Conservation (phyloP, 2,329 filamentous ascomycete genomes). For the Dothideomycetes sp. region DNA sequence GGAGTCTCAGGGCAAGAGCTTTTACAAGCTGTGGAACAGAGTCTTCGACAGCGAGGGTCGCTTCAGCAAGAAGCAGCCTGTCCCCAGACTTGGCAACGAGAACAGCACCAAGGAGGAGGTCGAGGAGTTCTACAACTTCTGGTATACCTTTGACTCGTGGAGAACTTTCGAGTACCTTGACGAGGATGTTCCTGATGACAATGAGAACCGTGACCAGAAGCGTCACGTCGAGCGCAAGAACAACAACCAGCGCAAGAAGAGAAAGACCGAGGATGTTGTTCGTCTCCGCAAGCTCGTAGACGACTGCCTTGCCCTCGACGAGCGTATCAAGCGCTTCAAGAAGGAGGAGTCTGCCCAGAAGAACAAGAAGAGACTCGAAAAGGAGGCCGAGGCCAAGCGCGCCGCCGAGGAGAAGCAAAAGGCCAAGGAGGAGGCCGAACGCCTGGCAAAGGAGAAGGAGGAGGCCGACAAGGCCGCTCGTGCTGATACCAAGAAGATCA, state of each 20-base stretch:
- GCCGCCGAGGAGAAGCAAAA: slow-evolving; percentile 74
- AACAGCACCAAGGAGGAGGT: slow-evolving; percentile 82
- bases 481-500: slow-evolving; percentile 84
- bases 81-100: slow-evolving; percentile 74
- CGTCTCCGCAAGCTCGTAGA: slow-evolving; percentile 86
- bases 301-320: slow-evolving; percentile 70
- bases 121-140: slow-evolving; percentile 98
- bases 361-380: slow-evolving; percentile 87
- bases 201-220: slow-evolving; percentile 98
- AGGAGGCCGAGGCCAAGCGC: slow-evolving; percentile 83
- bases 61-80: slow-evolving; percentile 85
- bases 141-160: slow-evolving; percentile 99
- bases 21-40: slow-evolving; percentile 86
- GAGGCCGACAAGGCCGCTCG: slow-evolving; percentile 74
- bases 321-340: slow-evolving; percentile 95
- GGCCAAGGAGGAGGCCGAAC: slow-evolving; percentile 74
- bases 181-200: slow-evolving; percentile 97
- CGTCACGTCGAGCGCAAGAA: slow-evolving; percentile 98
- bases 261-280: slow-evolving; percentile 94
- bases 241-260: slow-evolving; percentile 94
- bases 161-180: slow-evolving; percentile 95
- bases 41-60: slow-evolving; percentile 88
- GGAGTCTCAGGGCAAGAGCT: slow-evolving; percentile 60
- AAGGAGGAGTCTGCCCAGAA: slow-evolving; percentile 85
- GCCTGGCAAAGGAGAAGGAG: slow-evolving; percentile 72